phyloP scores from a whole-genome alignment of 139 green algal genomes.

The Coccomyxa sp. region DNA sequence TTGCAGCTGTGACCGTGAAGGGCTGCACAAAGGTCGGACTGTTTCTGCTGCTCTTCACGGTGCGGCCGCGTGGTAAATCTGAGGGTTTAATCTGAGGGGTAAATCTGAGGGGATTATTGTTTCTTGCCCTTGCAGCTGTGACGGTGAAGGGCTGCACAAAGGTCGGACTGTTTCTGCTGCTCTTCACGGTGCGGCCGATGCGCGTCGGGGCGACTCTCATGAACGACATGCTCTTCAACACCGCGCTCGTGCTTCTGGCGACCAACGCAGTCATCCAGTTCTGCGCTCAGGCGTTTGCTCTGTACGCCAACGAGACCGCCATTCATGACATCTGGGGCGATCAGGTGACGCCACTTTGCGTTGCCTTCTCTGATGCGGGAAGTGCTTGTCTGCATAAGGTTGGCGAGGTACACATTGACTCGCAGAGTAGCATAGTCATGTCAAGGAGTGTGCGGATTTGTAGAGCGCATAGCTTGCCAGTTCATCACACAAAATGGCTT shows the following conservation, averaged over 20 bases:
- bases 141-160: conserved; percentile 90
- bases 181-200: conserved; percentile 89
- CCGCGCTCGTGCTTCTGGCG: conserved; percentile 84
- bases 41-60: conserved; percentile 80
- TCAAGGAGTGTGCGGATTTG: neutral
- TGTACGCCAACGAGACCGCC: conserved; percentile 78
- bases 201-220: conserved; percentile 82
- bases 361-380: neutral
- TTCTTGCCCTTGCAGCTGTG: conserved; percentile 30
- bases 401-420: too few relatives aligned
- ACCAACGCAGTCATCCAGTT: conserved; percentile 90
- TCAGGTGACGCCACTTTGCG: conserved; percentile 30
- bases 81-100: too few relatives aligned
- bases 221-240: conserved; percentile 94
- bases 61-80: too few relatives aligned
- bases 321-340: conserved; percentile 86
- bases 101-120: too few relatives aligned
- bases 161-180: conserved; percentile 83
- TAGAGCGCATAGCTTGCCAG: neutral
- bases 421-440: too few relatives aligned
- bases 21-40: conserved; percentile 90
- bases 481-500: too few relatives aligned
- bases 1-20: conserved; percentile 71
- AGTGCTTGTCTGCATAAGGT: too few relatives aligned
- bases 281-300: conserved; percentile 76